A percentile compares a stretch with the other conserved stretches of the same genome.
phyloP scores from a whole-genome alignment of 2,329 filamentous ascomycete species.

The Colletotrichum lentis region DNA sequence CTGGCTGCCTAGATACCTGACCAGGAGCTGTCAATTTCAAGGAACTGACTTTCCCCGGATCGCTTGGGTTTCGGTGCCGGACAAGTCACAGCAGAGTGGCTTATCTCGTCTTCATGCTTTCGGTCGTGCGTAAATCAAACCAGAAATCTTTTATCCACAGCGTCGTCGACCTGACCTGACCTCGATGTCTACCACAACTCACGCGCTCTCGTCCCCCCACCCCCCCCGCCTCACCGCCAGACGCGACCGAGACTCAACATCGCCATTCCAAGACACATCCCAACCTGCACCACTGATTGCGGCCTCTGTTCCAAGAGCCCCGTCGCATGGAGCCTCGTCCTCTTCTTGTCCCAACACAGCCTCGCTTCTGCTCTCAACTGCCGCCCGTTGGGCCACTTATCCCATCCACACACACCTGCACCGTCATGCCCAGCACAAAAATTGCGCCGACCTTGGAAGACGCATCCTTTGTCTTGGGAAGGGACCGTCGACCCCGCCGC shows the following conservation, averaged over 20 bases:
- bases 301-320: slow-evolving; percentile 7
- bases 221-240: slow-evolving; percentile 26
- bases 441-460: slow-evolving; percentile 15
- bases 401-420: slow-evolving; percentile 21
- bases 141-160: not conserved
- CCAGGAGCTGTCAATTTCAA: slow-evolving; percentile 11
- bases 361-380: slow-evolving; percentile 27
- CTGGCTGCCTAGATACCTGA: too few species aligned
- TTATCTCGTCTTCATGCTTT: slow-evolving; percentile 27
- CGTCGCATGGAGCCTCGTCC: slow-evolving; percentile 26
- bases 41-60: slow-evolving; percentile 33
- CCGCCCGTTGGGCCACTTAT: slow-evolving; percentile 32
- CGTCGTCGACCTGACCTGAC: not conserved
- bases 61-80: slow-evolving; percentile 19
- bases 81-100: slow-evolving; percentile 26
- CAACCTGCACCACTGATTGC: slow-evolving; percentile 1
- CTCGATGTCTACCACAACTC: slow-evolving; percentile 2
- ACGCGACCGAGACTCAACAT: slow-evolving; percentile 21
- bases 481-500: not conserved
- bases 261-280: slow-evolving; percentile 18
- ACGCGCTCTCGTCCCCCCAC: not conserved
- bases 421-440: slow-evolving; percentile 7
- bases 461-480: slow-evolving; percentile 8
- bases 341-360: slow-evolving; percentile 29
- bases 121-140: slow-evolving; percentile 20